A percentile compares a stretch with the other conserved stretches of the same genome.
Evolutionary conservation across 768 basidiomycete species (phyloP).

Genomic region (Boletus sp.): DNA sequence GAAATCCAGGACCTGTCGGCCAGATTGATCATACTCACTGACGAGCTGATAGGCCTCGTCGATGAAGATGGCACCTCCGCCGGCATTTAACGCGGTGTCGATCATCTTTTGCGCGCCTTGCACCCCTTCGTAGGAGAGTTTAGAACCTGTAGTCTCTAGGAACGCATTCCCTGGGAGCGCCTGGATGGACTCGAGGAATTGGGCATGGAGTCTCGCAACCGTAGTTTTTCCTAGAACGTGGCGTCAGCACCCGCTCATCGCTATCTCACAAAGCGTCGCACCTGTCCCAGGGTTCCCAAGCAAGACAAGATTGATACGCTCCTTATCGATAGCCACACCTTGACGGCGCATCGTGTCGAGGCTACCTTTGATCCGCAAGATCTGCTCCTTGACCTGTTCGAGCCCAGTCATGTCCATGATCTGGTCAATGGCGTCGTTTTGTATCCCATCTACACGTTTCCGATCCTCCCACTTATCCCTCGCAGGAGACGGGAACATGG

Average conservation of each 20-base stretch:
- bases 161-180: slow-evolving; percentile 55
- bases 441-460: slow-evolving; percentile 53
- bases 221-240: slow-evolving; percentile 60
- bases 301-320: slow-evolving; percentile 60
- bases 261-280: slow-evolving; percentile 24
- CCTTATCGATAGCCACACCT: slow-evolving; percentile 46
- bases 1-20: slow-evolving; percentile 63
- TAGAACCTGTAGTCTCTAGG: slow-evolving; percentile 62
- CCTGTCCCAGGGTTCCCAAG: slow-evolving; percentile 78
- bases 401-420: slow-evolving; percentile 73
- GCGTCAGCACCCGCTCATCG: background rate
- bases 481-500: slow-evolving; percentile 35
- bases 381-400: slow-evolving; percentile 59
- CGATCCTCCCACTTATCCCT: slow-evolving; percentile 55
- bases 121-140: slow-evolving; percentile 59
- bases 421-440: slow-evolving; percentile 54
- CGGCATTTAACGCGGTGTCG: slow-evolving; percentile 47
- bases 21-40: slow-evolving; percentile 45
- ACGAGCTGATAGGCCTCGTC: slow-evolving; percentile 76
- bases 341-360: slow-evolving; percentile 57
- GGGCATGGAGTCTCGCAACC: slow-evolving; percentile 62
- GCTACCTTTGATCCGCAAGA: slow-evolving; percentile 58
- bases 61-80: slow-evolving; percentile 68
- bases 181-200: slow-evolving; percentile 56
- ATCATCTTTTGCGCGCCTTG: slow-evolving; percentile 50